These are phyloP conservation scores for Durio zibethinus DNA, from an alignment of 345 rosid species.

Conservation along the genomic window DNA sequence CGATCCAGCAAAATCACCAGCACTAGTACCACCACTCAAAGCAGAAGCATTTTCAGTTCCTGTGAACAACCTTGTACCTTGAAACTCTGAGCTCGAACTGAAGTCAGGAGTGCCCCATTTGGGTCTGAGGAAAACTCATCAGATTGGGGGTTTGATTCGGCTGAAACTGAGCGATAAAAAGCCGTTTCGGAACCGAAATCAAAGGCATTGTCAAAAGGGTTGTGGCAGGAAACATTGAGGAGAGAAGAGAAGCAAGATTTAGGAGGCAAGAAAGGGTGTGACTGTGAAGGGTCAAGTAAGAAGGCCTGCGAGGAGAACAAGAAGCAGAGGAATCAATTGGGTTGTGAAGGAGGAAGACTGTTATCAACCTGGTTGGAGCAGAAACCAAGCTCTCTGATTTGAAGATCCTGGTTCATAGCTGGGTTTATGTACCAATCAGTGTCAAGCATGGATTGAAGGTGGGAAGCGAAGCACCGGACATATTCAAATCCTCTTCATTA, in stretches of 20 bases:
- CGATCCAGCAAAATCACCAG: constrained; percentile 43
- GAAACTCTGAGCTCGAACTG: constrained; percentile 45
- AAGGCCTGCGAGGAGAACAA: constrained; percentile 62
- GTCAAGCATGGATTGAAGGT: constrained; percentile 68
- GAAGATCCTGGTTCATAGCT: constrained; percentile 42
- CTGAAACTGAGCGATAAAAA: constrained; percentile 40
- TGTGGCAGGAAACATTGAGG: constrained; percentile 33
- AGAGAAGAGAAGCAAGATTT: constrained; percentile 47
- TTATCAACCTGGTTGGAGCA: constrained; percentile 37
- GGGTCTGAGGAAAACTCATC: constrained; percentile 38
- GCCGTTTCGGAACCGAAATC: constrained; percentile 56
- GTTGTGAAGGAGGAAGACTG: constrained; percentile 42
- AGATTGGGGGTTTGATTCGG: constrained; percentile 37
- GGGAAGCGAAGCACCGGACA: constrained; percentile 34
- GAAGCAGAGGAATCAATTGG: constrained; percentile 62
- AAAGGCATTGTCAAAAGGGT: constrained; percentile 57
- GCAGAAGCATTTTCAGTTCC: constrained; percentile 31
- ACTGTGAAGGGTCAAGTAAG: constrained; percentile 46
- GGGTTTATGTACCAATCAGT: constrained; percentile 48
- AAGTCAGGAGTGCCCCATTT: constrained; percentile 42
- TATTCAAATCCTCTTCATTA: constrained; percentile 29
- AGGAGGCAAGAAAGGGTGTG: constrained; percentile 43
- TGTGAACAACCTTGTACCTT: constrained; percentile 35
- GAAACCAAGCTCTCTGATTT: constrained; percentile 42
- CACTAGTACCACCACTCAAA: constrained; percentile 29